These are phyloP conservation scores for Mucor lusitanicus DNA, from an alignment of 371 early-diverging fungal genomes.

Conservation along the genomic window DNA sequence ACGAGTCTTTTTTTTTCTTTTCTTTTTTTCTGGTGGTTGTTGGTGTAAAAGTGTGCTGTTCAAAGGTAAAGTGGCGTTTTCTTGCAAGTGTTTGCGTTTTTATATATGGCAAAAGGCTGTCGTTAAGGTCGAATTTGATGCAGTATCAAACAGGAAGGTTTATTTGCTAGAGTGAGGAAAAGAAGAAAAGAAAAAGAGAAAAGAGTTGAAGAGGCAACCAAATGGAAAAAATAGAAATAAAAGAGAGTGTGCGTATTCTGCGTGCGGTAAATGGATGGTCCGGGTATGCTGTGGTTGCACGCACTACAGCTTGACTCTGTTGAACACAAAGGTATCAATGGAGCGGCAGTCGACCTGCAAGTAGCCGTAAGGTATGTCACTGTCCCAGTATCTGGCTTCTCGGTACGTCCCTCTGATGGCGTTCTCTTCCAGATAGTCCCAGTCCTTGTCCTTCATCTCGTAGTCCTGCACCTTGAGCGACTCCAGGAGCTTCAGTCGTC, in stretches of 20 bases:
- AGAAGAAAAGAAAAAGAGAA: neutral
- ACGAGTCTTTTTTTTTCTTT: neutral
- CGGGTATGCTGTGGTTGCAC: neutral
- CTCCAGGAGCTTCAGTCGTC: neutral
- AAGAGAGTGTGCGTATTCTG: neutral
- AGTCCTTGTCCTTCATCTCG: conserved; percentile 6
- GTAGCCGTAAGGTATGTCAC: conserved; percentile 12
- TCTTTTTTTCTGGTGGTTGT: too few relatives aligned
- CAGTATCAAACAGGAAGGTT: neutral
- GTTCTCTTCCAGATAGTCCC: conserved; percentile 1
- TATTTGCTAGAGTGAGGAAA: neutral
- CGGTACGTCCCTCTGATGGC: conserved; percentile 11
- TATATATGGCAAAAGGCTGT: neutral
- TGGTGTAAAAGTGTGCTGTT: neutral
- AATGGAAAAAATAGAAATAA: neutral
- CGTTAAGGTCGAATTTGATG: neutral
- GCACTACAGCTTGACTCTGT: conserved; percentile 1
- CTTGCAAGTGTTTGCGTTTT: neutral
- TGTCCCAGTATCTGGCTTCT: neutral
- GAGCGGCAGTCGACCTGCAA: neutral
- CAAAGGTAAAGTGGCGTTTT: neutral
- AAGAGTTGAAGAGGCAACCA: neutral
- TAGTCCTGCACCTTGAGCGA: neutral
- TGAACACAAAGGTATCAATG: conserved; percentile 2
- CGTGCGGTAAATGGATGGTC: neutral